Percentiles rank a stretch among this genome's conserved stretches.
These are phyloP conservation scores for Dendrobium catenatum DNA, from an alignment of 106 monocot genomes.

Conservation along the genomic window DNA sequence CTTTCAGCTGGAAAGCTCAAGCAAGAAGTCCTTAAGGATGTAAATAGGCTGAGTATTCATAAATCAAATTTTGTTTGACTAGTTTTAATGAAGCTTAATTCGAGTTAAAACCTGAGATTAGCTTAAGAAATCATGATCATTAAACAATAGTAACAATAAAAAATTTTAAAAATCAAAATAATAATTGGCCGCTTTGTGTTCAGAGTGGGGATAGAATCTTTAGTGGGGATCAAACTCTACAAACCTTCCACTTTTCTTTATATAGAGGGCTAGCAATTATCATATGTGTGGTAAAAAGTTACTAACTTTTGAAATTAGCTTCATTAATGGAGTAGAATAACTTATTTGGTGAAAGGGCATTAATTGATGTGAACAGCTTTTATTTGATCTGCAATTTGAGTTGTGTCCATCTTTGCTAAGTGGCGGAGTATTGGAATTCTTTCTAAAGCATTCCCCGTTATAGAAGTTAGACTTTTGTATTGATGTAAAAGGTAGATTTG, in stretches of 20 bases:
- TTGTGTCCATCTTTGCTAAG: neutral
- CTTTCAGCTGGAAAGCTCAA: neutral
- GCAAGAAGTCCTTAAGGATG: neutral
- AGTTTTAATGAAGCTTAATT: neutral
- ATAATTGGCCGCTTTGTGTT: too few species aligned
- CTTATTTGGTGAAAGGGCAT: neutral
- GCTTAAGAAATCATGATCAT: neutral
- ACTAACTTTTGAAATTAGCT: neutral
- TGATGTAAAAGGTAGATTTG: neutral
- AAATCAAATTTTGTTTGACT: neutral
- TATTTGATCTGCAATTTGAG: constrained; percentile 4
- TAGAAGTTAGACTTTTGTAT: constrained; percentile 1
- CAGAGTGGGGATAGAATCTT: too few species aligned
- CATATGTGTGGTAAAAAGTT: neutral
- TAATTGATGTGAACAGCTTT: neutral
- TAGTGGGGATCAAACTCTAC: too few species aligned
- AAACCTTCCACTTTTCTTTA: too few species aligned
- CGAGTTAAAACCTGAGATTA: neutral
- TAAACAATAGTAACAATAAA: too few species aligned
- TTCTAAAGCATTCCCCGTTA: neutral
- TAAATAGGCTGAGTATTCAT: neutral
- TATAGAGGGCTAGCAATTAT: neutral
- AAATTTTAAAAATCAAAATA: too few species aligned
- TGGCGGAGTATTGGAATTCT: neutral
- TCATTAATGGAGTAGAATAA: neutral